These are phyloP conservation scores for Phallus indusiatus DNA, from an alignment of 768 basidiomycete genomes.

Conservation along the genomic window DNA sequence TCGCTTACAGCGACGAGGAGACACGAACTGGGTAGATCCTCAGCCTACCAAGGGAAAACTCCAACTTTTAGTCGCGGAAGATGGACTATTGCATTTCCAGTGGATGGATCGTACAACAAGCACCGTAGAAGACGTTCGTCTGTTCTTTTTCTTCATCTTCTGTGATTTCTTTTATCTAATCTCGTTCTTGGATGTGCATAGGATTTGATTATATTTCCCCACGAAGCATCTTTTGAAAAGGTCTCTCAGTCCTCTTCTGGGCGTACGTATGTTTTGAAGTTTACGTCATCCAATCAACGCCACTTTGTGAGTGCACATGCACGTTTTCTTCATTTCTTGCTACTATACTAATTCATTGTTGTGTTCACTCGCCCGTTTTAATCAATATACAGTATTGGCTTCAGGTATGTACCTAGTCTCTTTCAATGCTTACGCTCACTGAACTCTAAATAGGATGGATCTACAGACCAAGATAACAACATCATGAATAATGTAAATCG, in stretches of 20 bases:
- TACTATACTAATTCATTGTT: constrained; percentile 8
- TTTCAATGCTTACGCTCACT: neutral
- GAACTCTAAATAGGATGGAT: constrained; percentile 47
- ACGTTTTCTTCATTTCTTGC: neutral
- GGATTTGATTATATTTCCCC: constrained; percentile 85
- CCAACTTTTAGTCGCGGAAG: constrained; percentile 57
- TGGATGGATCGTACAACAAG: constrained; percentile 69
- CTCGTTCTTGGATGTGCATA: constrained; percentile 18
- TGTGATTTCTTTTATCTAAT: constrained; percentile 3
- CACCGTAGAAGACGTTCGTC: constrained; percentile 49
- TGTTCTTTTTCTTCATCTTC: neutral
- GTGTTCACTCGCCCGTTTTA: neutral
- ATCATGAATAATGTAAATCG: constrained; percentile 66
- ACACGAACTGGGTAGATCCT: constrained; percentile 60
- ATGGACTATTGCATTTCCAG: constrained; percentile 66
- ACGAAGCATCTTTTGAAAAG: constrained; percentile 73
- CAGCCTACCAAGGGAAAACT: constrained; percentile 66
- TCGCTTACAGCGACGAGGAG: constrained; percentile 59
- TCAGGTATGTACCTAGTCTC: constrained; percentile 44
- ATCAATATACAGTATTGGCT: constrained; percentile 65
- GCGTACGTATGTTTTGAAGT: constrained; percentile 81
- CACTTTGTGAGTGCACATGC: constrained; percentile 60
- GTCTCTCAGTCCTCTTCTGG: constrained; percentile 58
- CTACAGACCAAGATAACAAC: constrained; percentile 57
- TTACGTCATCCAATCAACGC: constrained; percentile 80